Conservation (phyloP, 768 basidiomycete genomes). For the Chalciporus sphaerocephalus region DNA sequence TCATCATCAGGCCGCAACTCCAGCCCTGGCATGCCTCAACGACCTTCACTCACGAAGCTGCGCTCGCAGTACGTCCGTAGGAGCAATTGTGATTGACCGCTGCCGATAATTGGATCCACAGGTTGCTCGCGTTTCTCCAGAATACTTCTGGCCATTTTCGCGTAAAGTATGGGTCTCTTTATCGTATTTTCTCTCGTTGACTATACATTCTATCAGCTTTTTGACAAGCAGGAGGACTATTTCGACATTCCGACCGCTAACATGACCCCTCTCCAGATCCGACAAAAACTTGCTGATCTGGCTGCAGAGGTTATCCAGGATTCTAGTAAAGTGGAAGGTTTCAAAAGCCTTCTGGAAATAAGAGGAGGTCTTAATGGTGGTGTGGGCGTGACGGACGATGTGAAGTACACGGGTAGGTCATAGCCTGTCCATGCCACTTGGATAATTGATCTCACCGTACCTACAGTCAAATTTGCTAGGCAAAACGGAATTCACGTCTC, state of each 20-base stretch:
- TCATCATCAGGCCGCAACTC: constrained; percentile 65
- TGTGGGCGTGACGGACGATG: constrained; percentile 73
- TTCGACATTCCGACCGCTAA: constrained; percentile 71
- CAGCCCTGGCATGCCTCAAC: constrained; percentile 81
- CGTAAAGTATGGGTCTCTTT: constrained; percentile 44
- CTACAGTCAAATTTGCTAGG: constrained; percentile 79
- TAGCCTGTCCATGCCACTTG: neutral
- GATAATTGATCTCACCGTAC: neutral
- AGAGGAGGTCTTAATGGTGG: constrained; percentile 74
- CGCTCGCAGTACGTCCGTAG: constrained; percentile 55
- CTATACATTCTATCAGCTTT: constrained; percentile 47
- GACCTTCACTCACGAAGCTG: constrained; percentile 76
- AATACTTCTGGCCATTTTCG: constrained; percentile 78
- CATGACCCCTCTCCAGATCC: constrained; percentile 65
- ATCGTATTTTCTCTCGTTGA: neutral
- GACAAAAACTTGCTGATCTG: constrained; percentile 64
- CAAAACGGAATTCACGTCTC: constrained; percentile 94
- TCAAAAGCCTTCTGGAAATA: constrained; percentile 59
- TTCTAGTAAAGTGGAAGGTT: constrained; percentile 41
- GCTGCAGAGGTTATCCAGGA: constrained; percentile 51
- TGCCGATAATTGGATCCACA: constrained; percentile 21
- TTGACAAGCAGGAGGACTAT: constrained; percentile 71
- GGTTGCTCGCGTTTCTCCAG: constrained; percentile 68
- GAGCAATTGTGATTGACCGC: neutral
- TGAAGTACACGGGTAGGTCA: constrained; percentile 82